Conservation (phyloP, 345 rosid genomes). For the Physaria fendleri region DNA sequence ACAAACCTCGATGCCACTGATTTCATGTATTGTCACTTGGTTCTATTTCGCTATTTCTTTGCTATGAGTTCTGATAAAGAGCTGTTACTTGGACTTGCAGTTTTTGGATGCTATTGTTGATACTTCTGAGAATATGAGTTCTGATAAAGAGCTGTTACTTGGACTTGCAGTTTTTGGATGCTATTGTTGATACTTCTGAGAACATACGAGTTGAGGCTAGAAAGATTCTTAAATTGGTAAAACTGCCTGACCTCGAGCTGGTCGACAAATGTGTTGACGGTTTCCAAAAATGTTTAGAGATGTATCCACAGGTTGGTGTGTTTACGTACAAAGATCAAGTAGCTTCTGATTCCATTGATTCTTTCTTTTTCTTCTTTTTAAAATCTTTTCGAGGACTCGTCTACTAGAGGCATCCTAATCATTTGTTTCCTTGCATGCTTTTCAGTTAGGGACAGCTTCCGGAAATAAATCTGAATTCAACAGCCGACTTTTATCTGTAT, state of each 20-base stretch:
- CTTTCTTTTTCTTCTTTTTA: too few relatives aligned
- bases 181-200: conserved; percentile 48
- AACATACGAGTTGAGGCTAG: conserved; percentile 55
- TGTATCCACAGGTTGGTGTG: conserved; percentile 57
- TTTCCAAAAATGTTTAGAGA: conserved; percentile 62
- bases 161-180: conserved; percentile 65
- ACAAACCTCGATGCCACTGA: not conserved
- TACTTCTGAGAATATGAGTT: conserved; percentile 36
- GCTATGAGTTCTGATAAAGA: not conserved
- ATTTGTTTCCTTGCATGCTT: conserved; percentile 7
- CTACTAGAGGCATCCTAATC: not conserved
- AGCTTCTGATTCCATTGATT: conserved; percentile 20
- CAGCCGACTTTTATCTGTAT: conserved; percentile 57
- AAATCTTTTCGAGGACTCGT: not conserved
- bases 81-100: conserved; percentile 44
- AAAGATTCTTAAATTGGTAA: conserved; percentile 48
- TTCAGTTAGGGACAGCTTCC: conserved; percentile 65
- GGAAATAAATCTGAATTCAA: conserved; percentile 49
- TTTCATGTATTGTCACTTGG: not conserved
- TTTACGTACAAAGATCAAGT: conserved; percentile 9
- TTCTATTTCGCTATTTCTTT: not conserved
- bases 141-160: conserved; percentile 10
- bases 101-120: conserved; percentile 63
- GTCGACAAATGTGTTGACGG: conserved; percentile 49
- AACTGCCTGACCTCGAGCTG: conserved; percentile 39